Evolutionary conservation across 2,329 filamentous ascomycete genomes (phyloP).

Genomic region (Aspergillus ochraceus): DNA sequence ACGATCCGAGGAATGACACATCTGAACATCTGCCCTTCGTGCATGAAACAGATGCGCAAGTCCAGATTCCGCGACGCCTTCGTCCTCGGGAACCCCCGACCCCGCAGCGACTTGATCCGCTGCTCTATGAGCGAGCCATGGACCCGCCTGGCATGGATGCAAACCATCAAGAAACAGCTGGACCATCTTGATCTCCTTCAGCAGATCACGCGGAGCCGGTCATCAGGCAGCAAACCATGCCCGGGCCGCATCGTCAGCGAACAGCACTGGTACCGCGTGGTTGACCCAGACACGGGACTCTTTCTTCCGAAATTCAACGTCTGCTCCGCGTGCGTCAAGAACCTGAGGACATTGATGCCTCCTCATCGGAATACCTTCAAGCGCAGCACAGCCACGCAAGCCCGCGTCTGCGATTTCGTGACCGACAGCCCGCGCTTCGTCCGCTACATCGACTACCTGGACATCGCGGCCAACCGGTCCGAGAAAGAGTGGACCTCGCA

Average conservation of each 20-base stretch:
- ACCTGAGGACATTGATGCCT: constrained; percentile 72
- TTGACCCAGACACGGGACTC: constrained; percentile 64
- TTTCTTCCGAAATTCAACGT: constrained; percentile 71
- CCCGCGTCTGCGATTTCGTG: constrained; percentile 69
- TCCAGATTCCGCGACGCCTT: constrained; percentile 70
- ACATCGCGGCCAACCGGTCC: constrained; percentile 50
- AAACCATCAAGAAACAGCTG: constrained; percentile 70
- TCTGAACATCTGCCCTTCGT: constrained; percentile 81
- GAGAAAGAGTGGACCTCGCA: constrained; percentile 30
- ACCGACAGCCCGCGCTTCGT: constrained; percentile 59
- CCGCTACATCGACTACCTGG: constrained; percentile 57
- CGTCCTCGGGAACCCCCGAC: constrained; percentile 58
- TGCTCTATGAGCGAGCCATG: constrained; percentile 83
- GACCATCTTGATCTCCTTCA: constrained; percentile 69
- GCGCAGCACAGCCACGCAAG: constrained; percentile 46
- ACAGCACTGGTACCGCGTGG: constrained; percentile 74
- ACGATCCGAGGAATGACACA: constrained; percentile 68
- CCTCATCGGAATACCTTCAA: constrained; percentile 66
- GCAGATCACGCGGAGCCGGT: constrained; percentile 64
- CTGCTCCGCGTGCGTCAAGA: constrained; percentile 72
- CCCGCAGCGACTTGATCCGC: constrained; percentile 58
- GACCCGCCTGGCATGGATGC: constrained; percentile 80
- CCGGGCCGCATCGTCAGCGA: constrained; percentile 55
- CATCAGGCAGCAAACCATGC: constrained; percentile 58
- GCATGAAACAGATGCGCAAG: constrained; percentile 70